phyloP scores from a whole-genome alignment of 2,329 filamentous ascomycete genomes.

The Neospermospora avenae region DNA sequence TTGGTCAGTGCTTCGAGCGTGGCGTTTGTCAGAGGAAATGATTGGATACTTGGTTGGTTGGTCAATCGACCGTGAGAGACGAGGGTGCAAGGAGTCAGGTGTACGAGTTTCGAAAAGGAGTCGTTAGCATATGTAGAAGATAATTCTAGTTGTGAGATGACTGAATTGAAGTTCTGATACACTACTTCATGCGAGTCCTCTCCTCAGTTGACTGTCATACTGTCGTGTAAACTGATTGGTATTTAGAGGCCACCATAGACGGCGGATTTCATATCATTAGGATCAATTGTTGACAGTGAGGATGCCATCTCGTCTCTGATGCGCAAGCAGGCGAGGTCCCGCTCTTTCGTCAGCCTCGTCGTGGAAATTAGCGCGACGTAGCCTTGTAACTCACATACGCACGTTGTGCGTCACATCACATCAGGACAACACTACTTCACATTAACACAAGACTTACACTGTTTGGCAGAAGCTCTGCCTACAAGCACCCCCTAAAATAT shows the following conservation, averaged over 20 bases:
- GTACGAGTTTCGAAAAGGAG: no score
- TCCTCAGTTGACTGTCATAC: no score
- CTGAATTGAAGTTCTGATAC: not conserved
- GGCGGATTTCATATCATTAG: not conserved
- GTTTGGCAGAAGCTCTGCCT: not conserved
- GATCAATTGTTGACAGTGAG: no score
- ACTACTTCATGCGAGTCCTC: not conserved
- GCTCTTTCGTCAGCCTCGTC: slow-evolving; percentile 1
- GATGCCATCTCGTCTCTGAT: no score
- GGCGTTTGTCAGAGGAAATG: slow-evolving; percentile 18
- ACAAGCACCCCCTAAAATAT: not conserved
- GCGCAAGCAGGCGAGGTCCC: not conserved
- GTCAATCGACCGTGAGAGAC: slow-evolving; percentile 11
- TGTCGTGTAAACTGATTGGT: no score
- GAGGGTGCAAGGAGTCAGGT: slow-evolving; percentile 15
- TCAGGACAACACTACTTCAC: not conserved
- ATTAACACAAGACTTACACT: not conserved
- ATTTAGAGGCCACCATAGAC: no score
- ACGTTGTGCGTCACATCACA: no score
- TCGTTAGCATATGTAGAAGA: not conserved
- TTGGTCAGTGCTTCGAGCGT: slow-evolving; percentile 10
- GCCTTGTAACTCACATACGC: no score
- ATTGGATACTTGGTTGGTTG: slow-evolving; percentile 24
- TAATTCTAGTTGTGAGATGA: not conserved
- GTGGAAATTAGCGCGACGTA: not conserved